Evolutionary conservation across 306 rosid genomes (phyloP).

Genomic region (Vigna mungo): DNA sequence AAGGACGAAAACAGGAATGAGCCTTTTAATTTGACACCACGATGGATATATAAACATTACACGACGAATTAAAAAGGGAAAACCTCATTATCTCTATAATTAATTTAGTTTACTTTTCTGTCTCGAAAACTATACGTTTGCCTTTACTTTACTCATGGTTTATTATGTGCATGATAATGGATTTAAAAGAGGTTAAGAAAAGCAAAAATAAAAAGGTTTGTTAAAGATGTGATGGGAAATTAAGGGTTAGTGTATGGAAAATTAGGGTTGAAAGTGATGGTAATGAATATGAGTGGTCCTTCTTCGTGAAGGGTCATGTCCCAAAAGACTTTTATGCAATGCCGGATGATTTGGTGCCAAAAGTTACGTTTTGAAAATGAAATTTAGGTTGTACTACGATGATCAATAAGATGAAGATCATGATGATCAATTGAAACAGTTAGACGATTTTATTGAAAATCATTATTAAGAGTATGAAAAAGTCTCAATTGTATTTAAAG

Average conservation of each 20-base stretch:
- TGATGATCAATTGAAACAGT: slow-evolving; percentile 6
- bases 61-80: not conserved
- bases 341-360: slow-evolving; percentile 43
- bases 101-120: not conserved
- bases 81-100: slow-evolving; percentile 8
- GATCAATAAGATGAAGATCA: not conserved
- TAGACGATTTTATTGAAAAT: slow-evolving; percentile 4
- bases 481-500: not conserved
- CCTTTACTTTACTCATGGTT: slow-evolving; percentile 30
- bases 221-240: not conserved
- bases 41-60: not conserved
- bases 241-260: slow-evolving; percentile 4
- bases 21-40: slow-evolving; percentile 16
- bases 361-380: slow-evolving; percentile 36
- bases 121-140: not conserved
- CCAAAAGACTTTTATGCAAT: slow-evolving; percentile 39
- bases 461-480: not conserved
- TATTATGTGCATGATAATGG: not conserved
- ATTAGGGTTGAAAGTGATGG: slow-evolving; percentile 33
- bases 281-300: slow-evolving; percentile 42
- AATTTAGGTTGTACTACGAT: not conserved
- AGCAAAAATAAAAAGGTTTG: not conserved
- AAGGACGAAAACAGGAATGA: slow-evolving; percentile 20
- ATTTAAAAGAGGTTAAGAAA: slow-evolving; percentile 13
- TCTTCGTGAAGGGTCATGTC: slow-evolving; percentile 26